Conservation (phyloP, 805 yeast genomes). For the Saccharomycopsis sp. region DNA sequence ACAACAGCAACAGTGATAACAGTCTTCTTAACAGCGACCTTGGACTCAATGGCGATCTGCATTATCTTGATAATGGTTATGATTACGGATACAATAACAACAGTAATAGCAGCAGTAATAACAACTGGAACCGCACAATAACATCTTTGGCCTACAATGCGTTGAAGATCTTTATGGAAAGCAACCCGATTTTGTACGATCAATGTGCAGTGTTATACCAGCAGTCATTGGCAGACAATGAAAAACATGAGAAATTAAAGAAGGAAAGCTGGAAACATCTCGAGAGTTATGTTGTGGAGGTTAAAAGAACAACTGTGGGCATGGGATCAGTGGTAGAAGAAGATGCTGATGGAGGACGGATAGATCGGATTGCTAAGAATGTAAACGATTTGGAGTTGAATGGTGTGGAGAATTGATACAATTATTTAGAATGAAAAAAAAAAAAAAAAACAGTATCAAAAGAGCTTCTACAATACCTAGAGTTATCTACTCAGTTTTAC, state of each 20-base stretch:
- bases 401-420: background rate
- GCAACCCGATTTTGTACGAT: conserved; percentile 85
- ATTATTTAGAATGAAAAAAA: no score
- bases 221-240: conserved; percentile 69
- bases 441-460: no score
- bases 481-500: no score
- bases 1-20: conserved; percentile 17
- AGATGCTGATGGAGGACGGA: background rate
- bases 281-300: conserved; percentile 48
- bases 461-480: no score
- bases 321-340: background rate
- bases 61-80: conserved; percentile 23
- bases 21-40: conserved; percentile 23
- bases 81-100: conserved; percentile 22
- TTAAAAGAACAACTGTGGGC: conserved; percentile 15
- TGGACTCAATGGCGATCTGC: conserved; percentile 1
- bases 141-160: conserved; percentile 89
- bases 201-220: conserved; percentile 86
- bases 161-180: conserved; percentile 84
- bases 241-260: conserved; percentile 53
- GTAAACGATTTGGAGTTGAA: conserved; percentile 14
- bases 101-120: conserved; percentile 21
- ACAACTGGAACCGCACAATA: conserved; percentile 90
- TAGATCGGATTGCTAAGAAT: conserved; percentile 10
- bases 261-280: conserved; percentile 66